Base-by-base conservation (phyloP, 768 basidiomycete genomes). In the Serendipita vermifera region DNA sequence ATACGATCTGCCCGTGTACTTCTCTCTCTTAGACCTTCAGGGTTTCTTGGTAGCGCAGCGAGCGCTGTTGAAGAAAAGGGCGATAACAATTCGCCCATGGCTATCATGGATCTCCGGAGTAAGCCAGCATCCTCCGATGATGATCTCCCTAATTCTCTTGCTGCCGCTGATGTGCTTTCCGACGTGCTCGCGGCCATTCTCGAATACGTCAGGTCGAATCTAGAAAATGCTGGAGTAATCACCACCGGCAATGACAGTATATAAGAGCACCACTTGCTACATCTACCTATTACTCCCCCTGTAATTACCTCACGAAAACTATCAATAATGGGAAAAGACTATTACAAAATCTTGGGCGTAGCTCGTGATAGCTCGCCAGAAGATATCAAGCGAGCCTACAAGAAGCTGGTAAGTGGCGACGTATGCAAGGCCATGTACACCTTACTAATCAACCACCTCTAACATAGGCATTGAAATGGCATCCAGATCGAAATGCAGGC, bases 311-410 rank as follows among this genome's bases (percentile, higher is more conserved):
- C 41, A 13, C 20, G 41, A 43, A 15, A 11, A 11, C 41, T 13
- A 43, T 22, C 26, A 43, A 70, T 58, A 38, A 89, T 88, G 85
- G 87, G 86, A 59, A 73, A 75, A 64, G 87, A 94, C 74, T 97
- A 93, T 72, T 97, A 97, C 80, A 79, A 82, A 63, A 69, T 80
- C 1, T 75, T 97, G 22, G 90, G 86, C 59, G 66, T 97, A 55
- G 69, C 72, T 62, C 86, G 79, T 68, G 71, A 72, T 38, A 94
- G 92, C 38, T 71, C 73, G 20, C 89, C 91, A 5, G 87, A 93
- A 64, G 83, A 85, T 7, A 85, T 98, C 65, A 97, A 96, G 71
- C 86, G 82, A 63, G 93, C 87, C 1, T 93, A 91, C 77, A 93
- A 92, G 78, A 92, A 92, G 71, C 87, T 88, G 80, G 86, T 82